Base-by-base conservation (phyloP, 139 green algal species). In the Tetraselmis chui region DNA sequence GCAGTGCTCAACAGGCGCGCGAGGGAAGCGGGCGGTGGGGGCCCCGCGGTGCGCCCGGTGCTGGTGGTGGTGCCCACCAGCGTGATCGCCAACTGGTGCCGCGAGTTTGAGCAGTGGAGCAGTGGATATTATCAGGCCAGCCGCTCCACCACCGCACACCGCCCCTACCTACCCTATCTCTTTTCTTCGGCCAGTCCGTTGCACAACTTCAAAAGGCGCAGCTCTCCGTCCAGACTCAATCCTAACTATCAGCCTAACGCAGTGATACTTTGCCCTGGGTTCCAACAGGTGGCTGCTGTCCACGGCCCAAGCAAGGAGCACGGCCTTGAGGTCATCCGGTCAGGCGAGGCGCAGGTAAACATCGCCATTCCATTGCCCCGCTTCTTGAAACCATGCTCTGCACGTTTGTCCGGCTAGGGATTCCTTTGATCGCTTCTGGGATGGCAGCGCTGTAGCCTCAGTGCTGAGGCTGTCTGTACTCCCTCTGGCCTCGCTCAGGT, bases 61-160 rank as follows among this genome's bases (percentile, higher is more conserved):
- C 87, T 97, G 74, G 81, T 97, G n/a, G 82, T 97, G 26, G 81
- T 27, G 24, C 93, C 92, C 0, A 86, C 79, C 2, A 90, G 83
- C 1, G 84, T 97, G 58, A 31, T 97, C 1, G 76, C 83, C 58
- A 95, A 94, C 81, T 95, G 91, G 91, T 83, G 89, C 80, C 75
- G 84, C 0, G 91, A 94, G 83, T 87, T 94, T n/a, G 28, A 76
- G 2, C 83, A 76, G 28, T 94, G 90, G 90, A 89, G 89, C 25
- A 78, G 25, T 18, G 45, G 45, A 5, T 67, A 67, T 18, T 67
- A 25, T 18, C 45, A 67, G 18, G 45, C 18, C 11, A 5, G 5
- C 11, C 45, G 11, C 45, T 18, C 45, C 45, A 5, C 45, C 45
- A 5, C 18, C 45, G 11, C 45, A 5, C 45, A 5, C 45, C 45